Conservation (phyloP, 495 filamentous ascomycete species). For the Aspergillus baeticus region DNA sequence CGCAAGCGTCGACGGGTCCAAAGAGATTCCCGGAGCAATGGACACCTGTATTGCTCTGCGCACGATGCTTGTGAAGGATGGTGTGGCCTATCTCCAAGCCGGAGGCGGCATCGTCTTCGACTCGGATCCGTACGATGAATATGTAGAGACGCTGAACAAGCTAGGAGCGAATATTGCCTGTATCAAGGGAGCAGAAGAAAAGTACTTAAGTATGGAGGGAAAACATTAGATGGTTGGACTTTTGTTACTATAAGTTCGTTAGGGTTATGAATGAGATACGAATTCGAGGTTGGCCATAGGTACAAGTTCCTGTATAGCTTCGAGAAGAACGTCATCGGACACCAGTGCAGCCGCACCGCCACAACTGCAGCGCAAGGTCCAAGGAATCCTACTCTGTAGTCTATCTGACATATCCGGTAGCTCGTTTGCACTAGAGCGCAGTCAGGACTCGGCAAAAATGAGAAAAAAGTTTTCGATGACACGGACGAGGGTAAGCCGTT, state of each 20-base stretch:
- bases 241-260: neutral
- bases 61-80: constrained; percentile 93
- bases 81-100: constrained; percentile 88
- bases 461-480: neutral
- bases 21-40: constrained; percentile 75
- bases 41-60: constrained; percentile 97
- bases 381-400: neutral
- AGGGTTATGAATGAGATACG: neutral
- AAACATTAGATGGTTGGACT: constrained; percentile 13
- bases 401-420: neutral
- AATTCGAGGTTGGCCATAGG: neutral
- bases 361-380: neutral
- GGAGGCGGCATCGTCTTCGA: constrained; percentile 98
- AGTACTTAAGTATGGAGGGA: constrained; percentile 56
- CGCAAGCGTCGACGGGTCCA: constrained; percentile 35
- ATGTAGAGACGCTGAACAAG: constrained; percentile 97
- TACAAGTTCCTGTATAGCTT: constrained; percentile 6
- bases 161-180: constrained; percentile 83
- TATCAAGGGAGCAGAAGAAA: constrained; percentile 78
- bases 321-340: constrained; percentile 4
- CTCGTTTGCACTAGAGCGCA: neutral
- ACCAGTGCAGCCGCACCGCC: constrained; percentile 1
- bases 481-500: neutral
- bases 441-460: neutral
- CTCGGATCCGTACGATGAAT: constrained; percentile 91